A percentile compares a stretch with the other conserved stretches of the same genome.
Conservation (phyloP, 73 alveolate species). For the Breviolum minutum region DNA sequence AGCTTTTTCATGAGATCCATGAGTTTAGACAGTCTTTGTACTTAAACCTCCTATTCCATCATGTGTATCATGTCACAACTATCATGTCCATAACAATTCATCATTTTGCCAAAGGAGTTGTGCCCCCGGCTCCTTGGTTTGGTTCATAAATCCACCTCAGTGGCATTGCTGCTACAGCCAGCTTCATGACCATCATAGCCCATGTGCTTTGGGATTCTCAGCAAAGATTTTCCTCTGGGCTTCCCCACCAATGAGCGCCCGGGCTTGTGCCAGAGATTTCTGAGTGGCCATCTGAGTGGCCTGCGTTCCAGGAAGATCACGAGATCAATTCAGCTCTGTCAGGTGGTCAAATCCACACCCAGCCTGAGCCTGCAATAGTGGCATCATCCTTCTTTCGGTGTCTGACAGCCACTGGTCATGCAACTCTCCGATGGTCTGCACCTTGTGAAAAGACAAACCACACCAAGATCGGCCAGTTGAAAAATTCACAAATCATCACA, state of each 20-base stretch:
- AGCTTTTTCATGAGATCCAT: neutral
- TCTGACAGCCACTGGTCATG: slow-evolving; percentile 82
- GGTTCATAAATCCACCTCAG: slow-evolving; percentile 25
- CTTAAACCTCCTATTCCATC: too few relatives aligned
- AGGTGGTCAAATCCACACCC: neutral
- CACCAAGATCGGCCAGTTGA: neutral
- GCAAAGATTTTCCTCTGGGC: neutral
- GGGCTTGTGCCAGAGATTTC: slow-evolving; percentile 66
- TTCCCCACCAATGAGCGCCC: slow-evolving; percentile 38
- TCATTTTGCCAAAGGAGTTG: too few relatives aligned
- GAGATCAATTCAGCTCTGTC: neutral
- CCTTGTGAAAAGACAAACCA: neutral
- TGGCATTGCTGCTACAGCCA: neutral
- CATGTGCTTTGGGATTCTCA: too few relatives aligned
- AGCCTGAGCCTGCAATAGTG: slow-evolving; percentile 76
- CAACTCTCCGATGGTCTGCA: slow-evolving; percentile 51
- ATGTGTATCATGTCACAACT: too few relatives aligned
- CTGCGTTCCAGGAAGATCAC: neutral
- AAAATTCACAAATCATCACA: too few relatives aligned
- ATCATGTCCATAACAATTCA: too few relatives aligned
- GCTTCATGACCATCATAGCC: neutral
- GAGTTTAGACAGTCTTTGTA: too few relatives aligned
- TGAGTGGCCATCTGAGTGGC: slow-evolving; percentile 78
- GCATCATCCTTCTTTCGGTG: slow-evolving; percentile 71
- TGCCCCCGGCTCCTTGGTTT: slow-evolving; percentile 3